phyloP scores from a whole-genome alignment of 1,284 basidiomycete genomes.

The Athelia sp. region DNA sequence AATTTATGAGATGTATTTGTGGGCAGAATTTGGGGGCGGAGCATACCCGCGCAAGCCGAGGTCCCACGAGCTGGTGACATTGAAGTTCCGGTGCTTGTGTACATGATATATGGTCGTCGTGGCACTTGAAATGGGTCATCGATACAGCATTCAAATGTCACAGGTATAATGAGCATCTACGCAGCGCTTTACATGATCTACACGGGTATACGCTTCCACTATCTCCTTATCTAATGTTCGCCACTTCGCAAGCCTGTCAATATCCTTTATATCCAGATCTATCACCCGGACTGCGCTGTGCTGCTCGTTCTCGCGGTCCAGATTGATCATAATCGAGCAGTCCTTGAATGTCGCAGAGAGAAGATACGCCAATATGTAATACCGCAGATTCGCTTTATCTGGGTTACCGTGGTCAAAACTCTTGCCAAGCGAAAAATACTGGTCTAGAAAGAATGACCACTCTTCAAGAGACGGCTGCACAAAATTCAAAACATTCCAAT shows the following conservation, averaged over 20 bases:
- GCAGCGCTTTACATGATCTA: neutral
- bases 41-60: no score
- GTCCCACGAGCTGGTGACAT: no score
- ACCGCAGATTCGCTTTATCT: constrained; percentile 40
- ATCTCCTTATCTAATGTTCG: constrained; percentile 70
- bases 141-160: no score
- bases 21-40: no score
- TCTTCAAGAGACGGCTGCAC: constrained; percentile 51
- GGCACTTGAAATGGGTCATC: no score
- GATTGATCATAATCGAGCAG: constrained; percentile 79
- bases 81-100: no score
- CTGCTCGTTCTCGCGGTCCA: constrained; percentile 25
- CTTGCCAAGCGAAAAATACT: constrained; percentile 37
- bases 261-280: constrained; percentile 82
- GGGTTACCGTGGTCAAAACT: constrained; percentile 32
- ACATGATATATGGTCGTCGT: no score
- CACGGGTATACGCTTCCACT: constrained; percentile 38
- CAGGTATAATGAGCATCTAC: neutral
- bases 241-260: constrained; percentile 68
- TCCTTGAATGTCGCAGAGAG: constrained; percentile 96
- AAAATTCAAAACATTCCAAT: constrained; percentile 16
- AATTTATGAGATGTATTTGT: no score
- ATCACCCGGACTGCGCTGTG: constrained; percentile 59
- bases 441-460: constrained; percentile 53
- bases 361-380: constrained; percentile 70